Percentiles rank a stretch among this genome's conserved stretches.
phyloP scores from a whole-genome alignment of 805 yeast species.

The Millerozyma acaciae region DNA sequence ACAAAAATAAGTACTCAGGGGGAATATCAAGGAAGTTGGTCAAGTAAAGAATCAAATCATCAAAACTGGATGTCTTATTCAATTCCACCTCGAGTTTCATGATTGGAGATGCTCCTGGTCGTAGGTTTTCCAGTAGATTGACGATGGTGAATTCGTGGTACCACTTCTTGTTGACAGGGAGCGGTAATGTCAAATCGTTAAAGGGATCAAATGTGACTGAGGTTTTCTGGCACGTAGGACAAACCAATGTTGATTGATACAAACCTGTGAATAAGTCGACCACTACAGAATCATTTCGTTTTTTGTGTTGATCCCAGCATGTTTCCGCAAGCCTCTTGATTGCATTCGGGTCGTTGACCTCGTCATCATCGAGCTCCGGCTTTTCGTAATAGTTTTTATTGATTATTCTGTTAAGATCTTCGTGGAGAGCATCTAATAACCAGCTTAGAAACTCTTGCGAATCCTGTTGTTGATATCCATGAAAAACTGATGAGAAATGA shows the following conservation, averaged over 20 bases:
- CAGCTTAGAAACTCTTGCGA: conserved; percentile 91
- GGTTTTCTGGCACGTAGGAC: conserved; percentile 78
- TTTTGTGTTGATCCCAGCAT: conserved; percentile 77
- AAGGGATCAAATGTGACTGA: conserved; percentile 93
- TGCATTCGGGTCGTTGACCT: conserved; percentile 48
- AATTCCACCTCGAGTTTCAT: conserved; percentile 66
- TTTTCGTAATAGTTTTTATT: conserved; percentile 85
- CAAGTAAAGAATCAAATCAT: conserved; percentile 60
- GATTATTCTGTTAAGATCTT: conserved; percentile 79
- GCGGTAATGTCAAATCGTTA: conserved; percentile 83
- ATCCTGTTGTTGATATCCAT: conserved; percentile 85
- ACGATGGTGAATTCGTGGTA: conserved; percentile 57
- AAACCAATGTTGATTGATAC: conserved; percentile 83
- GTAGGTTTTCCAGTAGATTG: conserved; percentile 36
- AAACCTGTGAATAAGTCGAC: conserved; percentile 85
- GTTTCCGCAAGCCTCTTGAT: conserved; percentile 61
- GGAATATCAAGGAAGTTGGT: conserved; percentile 41
- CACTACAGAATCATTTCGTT: conserved; percentile 80
- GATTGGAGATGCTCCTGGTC: conserved; percentile 12
- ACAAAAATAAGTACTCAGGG: conserved; percentile 24
- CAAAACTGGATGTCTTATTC: conserved; percentile 57
- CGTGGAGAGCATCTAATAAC: conserved; percentile 84
- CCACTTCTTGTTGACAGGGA: conserved; percentile 79
- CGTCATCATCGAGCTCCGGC: conserved; percentile 71
- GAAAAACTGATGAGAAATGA: conserved; percentile 69